Evolutionary conservation across 2,329 filamentous ascomycete genomes (phyloP), one percentile per base, ranked within the genome.

Genomic region (Exophiala oligosperma): DNA sequence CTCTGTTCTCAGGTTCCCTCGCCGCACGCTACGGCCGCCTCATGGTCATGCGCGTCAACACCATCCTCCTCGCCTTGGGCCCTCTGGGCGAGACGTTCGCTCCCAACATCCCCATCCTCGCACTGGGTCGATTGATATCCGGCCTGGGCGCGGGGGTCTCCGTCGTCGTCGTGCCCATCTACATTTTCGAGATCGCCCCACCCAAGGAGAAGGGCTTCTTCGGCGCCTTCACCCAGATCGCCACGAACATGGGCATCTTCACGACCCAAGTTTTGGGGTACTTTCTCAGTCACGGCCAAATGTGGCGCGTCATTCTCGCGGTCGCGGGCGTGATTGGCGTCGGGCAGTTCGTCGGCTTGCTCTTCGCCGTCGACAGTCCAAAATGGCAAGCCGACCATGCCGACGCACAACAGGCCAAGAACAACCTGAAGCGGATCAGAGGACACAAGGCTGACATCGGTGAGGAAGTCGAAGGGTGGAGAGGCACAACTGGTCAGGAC

Each of bases 121-220:
- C 84, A 0, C 62, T 90, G 11, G 94, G 93, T 2, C 84, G 94
- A 17, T 78, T 97, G 24, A 70, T 97, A 9, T 88, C 90, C 4
- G 94, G 94, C 11, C 71, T 96, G 1, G 92, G 90, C 5, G 92
- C 92, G 4, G 94, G 94, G 17, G 91, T 92, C 1, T 85, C 92
- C 1, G 93, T 94, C 2, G 94, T 99, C 21, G 91, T 97, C 40
- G 92, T 96, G 1, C 94, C 94, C 0, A 84, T 99, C 23, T 99
- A 96, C 77, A 92, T 99, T 66, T 92, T 91, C 46, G 94, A 99
- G 74, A 84, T 96, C 26, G 88, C 92, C 0, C 94, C 93, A 3
- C 86, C 86, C 0, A 77, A 79, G 14, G 84, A 89, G 65, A 85
- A 87, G 55, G 92, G 92, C 8, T 85, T 96, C 63, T 97, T 96